Base-by-base conservation (phyloP, 225 moss, liverwort and hornwort genomes). In the Thuidium tamariscinum region DNA sequence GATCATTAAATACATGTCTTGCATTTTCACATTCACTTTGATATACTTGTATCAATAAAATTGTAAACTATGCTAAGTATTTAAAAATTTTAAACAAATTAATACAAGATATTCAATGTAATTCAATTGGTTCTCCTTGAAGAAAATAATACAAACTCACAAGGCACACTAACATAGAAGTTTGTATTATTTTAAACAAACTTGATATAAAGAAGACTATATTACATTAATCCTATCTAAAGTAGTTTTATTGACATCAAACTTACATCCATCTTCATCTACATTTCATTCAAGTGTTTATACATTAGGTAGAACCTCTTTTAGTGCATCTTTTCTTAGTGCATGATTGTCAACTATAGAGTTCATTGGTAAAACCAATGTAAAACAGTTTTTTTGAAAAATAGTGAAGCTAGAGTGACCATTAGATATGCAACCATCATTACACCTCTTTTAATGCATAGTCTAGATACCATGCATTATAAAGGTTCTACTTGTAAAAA, bases 81-180 rank as follows among this genome's bases (percentile, higher is more conserved):
- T 3, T 6, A 30, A 73, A 19, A 9, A 18, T 11, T 30, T 11
- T 19, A 48, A 48, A 6, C 0, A 48, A 32, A 14, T 8, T 7
- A 73, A 19, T 11, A 11, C 10, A 46, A 30, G 30, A 4, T 19
- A 18, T 19, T 48, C 7, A 72, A 17, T 3, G 2, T 10, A 32
- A 4, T 17, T 48, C 4, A 44, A 44, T 26, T 74, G n/a, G 5
- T 32, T 2, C 0, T 21, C 5, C 1, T 15, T 32, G 0, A 1
- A 12, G 48, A 0, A 4, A 73, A 32, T 20, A 4, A 20, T 73
- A 20, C 11, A 73, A 32, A 73, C 32, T 19, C 1, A 18, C 17
- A 2, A 32, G 4, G 6, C 9, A 18, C 4, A 73, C 7, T 32
- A 20, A 49, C 0, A 4, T 30, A 1, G 2, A 29, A 19, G 7